Evolutionary conservation across 2,329 filamentous ascomycete genomes (phyloP), one percentile per base, ranked within the genome.

Genomic region (Ciborinia camelliae): DNA sequence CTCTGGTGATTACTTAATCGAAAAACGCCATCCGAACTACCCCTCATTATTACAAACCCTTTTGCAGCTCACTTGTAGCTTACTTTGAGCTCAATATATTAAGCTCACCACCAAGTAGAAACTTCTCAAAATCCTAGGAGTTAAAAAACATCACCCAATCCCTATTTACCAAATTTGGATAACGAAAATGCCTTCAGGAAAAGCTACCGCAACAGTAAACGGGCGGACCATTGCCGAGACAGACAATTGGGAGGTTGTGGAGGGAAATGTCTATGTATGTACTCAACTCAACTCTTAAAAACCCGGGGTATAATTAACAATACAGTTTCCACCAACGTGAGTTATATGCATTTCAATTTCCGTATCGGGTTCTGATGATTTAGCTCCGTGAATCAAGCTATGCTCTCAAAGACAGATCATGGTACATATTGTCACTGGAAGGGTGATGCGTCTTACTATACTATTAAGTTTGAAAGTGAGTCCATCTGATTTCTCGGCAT

Each of bases 241-340:
- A 5, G 77, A 80, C 66, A 74, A 75, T 10, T 82, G 78, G 70
- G 78, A 81, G 66, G 71, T 79, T 26, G 79, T 82, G 7, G 80
- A 82, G 66, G 80, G 79, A 37, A 82, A 81, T 68, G 75, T 81
- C 68, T 81, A 81, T 70, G 79, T 80, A 69, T 47, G 70, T 55
- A 47, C 65, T n/a, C 71, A 67, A 72, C 53, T 35, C n/a, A n/a
- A n/a, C n/a, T n/a, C n/a, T n/a, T n/a, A n/a, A n/a, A n/a, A n/a
- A n/a, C n/a, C n/a, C n/a, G n/a, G n/a, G n/a, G n/a, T n/a, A n/a
- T n/a, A n/a, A n/a, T n/a, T 73, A 35, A 72, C 61, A 45, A 51
- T 52, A 3, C 69, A 76, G 75, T 77, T 77, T 55, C 76, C 75
- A 43, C 75, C 76, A 54, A 70, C 71, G 73, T 77, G 65, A 67